A percentile compares a stretch with the other conserved stretches of the same genome.
These are phyloP conservation scores for Pyrenochaeta sp. DNA, from an alignment of 2,329 filamentous ascomycete species.

Conservation along the genomic window DNA sequence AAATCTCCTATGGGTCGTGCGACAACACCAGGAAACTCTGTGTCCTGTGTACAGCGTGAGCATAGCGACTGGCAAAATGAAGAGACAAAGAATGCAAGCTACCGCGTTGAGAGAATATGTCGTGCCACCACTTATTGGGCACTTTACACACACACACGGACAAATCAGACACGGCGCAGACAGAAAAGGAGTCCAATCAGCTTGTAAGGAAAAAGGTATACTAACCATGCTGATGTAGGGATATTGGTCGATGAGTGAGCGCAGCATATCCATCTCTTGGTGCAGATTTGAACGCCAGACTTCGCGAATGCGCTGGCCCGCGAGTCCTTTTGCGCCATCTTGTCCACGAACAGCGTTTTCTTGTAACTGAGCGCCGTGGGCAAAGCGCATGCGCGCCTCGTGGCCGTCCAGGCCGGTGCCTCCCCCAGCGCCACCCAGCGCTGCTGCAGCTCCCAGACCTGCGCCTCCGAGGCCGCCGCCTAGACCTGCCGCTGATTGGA, in stretches of 20 bases:
- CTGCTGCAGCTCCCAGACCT: constrained; percentile 63
- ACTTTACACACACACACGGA: constrained; percentile 13
- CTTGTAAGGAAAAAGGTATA: constrained; percentile 15
- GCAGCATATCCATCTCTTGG: constrained; percentile 86
- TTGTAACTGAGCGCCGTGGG: constrained; percentile 70
- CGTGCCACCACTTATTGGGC: constrained; percentile 10
- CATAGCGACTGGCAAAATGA: not conserved
- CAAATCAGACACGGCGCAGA: constrained; percentile 14
- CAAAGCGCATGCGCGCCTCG: constrained; percentile 87
- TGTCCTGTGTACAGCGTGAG: constrained; percentile 70
- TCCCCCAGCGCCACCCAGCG: constrained; percentile 58
- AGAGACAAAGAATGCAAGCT: constrained; percentile 12
- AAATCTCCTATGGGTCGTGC: constrained; percentile 95
- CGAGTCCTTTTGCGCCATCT: constrained; percentile 65
- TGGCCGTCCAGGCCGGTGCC: constrained; percentile 82
- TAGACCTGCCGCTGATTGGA: constrained; percentile 62
- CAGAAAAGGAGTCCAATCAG: constrained; percentile 3
- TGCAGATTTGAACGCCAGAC: constrained; percentile 94
- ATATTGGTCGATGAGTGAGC: constrained; percentile 86
- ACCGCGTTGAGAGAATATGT: constrained; percentile 8
- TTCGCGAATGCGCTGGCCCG: constrained; percentile 83
- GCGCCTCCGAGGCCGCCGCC: constrained; percentile 66
- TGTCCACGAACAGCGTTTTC: constrained; percentile 62
- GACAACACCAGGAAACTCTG: constrained; percentile 97
- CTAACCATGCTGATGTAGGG: constrained; percentile 97